Evolutionary conservation across 805 yeast species (phyloP), one percentile per base, ranked within the genome.

Genomic region (Priceomyces medius): DNA sequence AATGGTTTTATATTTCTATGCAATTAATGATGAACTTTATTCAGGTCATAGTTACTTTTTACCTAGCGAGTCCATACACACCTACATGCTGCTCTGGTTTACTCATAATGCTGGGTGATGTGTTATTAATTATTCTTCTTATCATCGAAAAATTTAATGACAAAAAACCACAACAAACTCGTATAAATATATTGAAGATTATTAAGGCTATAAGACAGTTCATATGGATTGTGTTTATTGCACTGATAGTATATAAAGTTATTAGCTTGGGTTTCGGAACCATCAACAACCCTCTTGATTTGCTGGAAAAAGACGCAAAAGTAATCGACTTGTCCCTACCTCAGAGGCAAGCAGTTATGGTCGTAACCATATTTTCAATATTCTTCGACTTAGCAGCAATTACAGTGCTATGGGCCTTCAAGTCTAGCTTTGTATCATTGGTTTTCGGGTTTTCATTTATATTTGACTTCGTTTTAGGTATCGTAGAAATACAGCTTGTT

Each of bases 221-320:
- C 18, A 16, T 26, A 16, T 37, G 41, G 41, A 13, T 37, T 18
- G 20, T 29, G 2, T 29, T 37, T 19, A 17, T 37, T 16, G 17
- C 20, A 6, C 18, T 29, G 7, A 20, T 37, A 9, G 26, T 29
- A 12, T 16, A 16, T 13, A 37, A 37, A 18, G 35, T 37, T 13
- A 31, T 37, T 10, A 20, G 18, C n/a, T 20, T 37, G 34, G 41
- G 41, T 18, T 18, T 20, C 8, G 41, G 41, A 2, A 37, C 41
- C 21, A 37, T 37, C 3, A 37, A 17, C 12, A n/a, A 37, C n/a
- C 41, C 41, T 12, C 18, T 37, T 4, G n/a, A 19, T 20, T 7
- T 37, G 7, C 35, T 26, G n/a, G 3, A 29, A 4, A 28, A 19
- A 18, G 27, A 7, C 9, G n/a, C 28, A 17, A 13, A 13, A 21